Evolutionary conservation across 139 green algal genomes (phyloP).

Genomic region (Volvox africanus): DNA sequence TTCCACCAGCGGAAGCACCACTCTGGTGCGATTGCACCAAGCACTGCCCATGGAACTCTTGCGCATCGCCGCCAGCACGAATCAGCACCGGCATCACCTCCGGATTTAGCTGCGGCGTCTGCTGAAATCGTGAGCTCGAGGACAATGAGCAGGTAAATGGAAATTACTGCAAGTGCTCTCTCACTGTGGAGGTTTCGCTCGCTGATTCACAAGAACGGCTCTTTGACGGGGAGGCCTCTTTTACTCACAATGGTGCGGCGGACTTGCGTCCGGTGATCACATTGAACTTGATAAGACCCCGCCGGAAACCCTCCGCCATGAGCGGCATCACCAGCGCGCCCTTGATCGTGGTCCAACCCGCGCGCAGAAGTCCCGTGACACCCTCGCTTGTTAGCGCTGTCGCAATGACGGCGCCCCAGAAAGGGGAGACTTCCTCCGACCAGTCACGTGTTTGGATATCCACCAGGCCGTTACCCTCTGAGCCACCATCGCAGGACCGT

Average conservation of each 20-base stretch:
- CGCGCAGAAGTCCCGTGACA: slow-evolving; percentile 85
- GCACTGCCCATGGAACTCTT: too few species aligned
- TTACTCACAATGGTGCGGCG: background rate
- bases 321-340: slow-evolving; percentile 96
- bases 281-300: slow-evolving; percentile 96
- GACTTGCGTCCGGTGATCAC: slow-evolving; percentile 84
- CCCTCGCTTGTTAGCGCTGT: slow-evolving; percentile 85
- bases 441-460: slow-evolving; percentile 87
- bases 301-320: slow-evolving; percentile 91
- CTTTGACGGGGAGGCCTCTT: too few species aligned
- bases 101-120: too few species aligned
- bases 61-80: too few species aligned
- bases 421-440: slow-evolving; percentile 92
- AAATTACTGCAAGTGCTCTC: too few species aligned
- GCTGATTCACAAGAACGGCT: too few species aligned
- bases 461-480: slow-evolving; percentile 60
- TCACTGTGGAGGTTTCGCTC: too few species aligned
- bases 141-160: too few species aligned
- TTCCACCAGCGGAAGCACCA: too few species aligned
- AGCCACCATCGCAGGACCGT: background rate
- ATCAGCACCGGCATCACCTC: too few species aligned
- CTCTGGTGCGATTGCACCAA: too few species aligned
- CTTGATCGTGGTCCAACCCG: slow-evolving; percentile 92
- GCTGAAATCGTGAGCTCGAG: too few species aligned
- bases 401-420: slow-evolving; percentile 96